Conservation (phyloP, 106 monocot species). For the Triglochin maritima region DNA sequence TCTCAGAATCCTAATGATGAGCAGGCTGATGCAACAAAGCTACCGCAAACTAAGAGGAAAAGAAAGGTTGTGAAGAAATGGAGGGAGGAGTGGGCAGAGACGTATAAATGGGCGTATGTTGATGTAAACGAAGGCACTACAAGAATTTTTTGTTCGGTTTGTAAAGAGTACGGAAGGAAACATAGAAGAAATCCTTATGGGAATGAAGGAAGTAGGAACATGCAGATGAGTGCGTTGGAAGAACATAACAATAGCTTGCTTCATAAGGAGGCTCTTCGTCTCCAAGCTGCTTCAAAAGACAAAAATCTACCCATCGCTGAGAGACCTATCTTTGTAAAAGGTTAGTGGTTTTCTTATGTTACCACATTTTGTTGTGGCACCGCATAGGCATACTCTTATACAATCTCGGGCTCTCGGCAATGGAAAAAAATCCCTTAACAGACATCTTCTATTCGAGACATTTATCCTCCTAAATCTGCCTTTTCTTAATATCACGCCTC, state of each 20-base stretch:
- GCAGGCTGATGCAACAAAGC: conserved; percentile 26
- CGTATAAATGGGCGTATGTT: conserved; percentile 97
- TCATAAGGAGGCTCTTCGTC: conserved; percentile 92
- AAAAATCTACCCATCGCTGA: conserved; percentile 40
- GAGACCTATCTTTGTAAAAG: conserved; percentile 77
- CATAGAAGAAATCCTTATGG: conserved; percentile 97
- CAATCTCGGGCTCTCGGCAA: neutral
- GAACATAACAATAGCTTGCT: conserved; percentile 98
- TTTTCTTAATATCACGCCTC: too few relatives aligned
- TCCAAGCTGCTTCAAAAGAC: conserved; percentile 89
- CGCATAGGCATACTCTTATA: neutral
- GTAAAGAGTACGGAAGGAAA: conserved; percentile 93
- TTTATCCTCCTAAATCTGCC: too few relatives aligned
- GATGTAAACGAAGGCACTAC: conserved; percentile 68
- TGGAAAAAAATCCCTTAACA: too few relatives aligned
- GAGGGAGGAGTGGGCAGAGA: conserved; percentile 99
- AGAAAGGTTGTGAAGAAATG: conserved; percentile 99
- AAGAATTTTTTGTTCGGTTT: conserved; percentile 93
- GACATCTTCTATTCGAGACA: too few relatives aligned
- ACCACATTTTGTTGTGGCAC: neutral
- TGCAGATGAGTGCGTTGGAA: conserved; percentile 99
- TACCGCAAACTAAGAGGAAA: conserved; percentile 71
- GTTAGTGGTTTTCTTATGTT: conserved; percentile 15
- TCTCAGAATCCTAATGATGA: conserved; percentile 35
- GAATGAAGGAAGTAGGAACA: conserved; percentile 98